A percentile compares a stretch with the other conserved stretches of the same genome.
These are phyloP conservation scores for Trapa incisa DNA, from an alignment of 345 rosid genomes.

Conservation along the genomic window DNA sequence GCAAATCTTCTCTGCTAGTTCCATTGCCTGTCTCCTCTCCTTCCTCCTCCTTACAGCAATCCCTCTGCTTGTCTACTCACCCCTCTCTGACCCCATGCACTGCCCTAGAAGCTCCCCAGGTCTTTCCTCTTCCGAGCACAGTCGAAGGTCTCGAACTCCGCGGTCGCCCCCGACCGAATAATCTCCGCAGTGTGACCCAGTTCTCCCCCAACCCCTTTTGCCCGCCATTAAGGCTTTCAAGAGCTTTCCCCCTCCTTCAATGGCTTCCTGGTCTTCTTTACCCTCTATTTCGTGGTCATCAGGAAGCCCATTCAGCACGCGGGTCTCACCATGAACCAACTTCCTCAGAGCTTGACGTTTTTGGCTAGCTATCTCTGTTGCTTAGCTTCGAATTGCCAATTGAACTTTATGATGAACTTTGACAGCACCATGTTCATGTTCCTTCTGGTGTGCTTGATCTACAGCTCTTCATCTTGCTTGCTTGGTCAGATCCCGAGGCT, in stretches of 20 bases:
- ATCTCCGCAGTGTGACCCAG: conserved; percentile 74
- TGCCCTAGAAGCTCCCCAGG: conserved; percentile 12
- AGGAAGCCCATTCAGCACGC: conserved; percentile 72
- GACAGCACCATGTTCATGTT: conserved; percentile 87
- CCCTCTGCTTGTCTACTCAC: conserved; percentile 13
- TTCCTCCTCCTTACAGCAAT: background rate
- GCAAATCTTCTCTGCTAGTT: background rate
- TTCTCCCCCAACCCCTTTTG: conserved; percentile 66
- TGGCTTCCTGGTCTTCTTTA: conserved; percentile 42
- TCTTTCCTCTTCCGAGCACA: conserved; percentile 22
- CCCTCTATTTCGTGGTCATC: conserved; percentile 81
- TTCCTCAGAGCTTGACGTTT: background rate
- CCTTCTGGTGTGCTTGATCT: conserved; percentile 74
- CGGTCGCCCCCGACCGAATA: conserved; percentile 69
- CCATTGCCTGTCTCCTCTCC: background rate
- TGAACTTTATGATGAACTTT: conserved; percentile 85
- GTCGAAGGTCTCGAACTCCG: conserved; percentile 46
- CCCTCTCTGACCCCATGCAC: conserved; percentile 13
- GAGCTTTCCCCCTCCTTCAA: conserved; percentile 74
- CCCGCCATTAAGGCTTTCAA: conserved; percentile 74
- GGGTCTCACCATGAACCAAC: background rate
- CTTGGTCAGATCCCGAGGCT: conserved; percentile 78
- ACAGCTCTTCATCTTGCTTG: conserved; percentile 78
- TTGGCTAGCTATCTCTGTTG: background rate
- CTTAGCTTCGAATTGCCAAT: background rate